Conservation (phyloP, 179 eudicot genomes). For the Spergularia azorica region DNA sequence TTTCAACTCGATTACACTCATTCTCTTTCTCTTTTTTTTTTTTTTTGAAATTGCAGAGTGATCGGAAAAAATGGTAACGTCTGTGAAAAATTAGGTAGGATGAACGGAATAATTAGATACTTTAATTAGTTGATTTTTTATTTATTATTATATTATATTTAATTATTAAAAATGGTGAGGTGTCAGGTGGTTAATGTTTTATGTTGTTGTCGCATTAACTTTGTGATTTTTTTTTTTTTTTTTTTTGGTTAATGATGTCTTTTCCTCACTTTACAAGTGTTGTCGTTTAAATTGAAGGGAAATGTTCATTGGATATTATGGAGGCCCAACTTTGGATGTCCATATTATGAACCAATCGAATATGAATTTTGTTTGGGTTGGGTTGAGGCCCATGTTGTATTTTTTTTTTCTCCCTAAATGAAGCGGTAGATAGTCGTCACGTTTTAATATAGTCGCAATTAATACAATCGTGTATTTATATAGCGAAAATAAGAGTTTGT, state of each 20-base stretch:
- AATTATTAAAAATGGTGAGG: background rate
- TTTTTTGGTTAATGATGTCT: background rate
- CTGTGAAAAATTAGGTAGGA: background rate
- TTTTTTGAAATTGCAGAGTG: background rate
- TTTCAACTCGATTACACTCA: conserved; percentile 34
- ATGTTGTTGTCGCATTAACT: background rate
- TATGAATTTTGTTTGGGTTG: too few relatives aligned
- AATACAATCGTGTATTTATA: too few relatives aligned
- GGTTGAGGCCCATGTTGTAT: too few relatives aligned
- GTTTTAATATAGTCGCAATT: too few relatives aligned
- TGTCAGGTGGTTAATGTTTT: background rate
- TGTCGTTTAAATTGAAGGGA: background rate
- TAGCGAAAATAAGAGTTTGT: too few relatives aligned
- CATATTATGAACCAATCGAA: too few relatives aligned
- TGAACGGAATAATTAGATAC: background rate
- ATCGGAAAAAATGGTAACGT: background rate
- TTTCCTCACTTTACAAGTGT: background rate
- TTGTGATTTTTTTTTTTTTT: background rate
- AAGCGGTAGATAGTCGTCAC: too few relatives aligned
- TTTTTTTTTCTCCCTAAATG: too few relatives aligned
- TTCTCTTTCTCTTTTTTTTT: background rate
- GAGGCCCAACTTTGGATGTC: too few relatives aligned
- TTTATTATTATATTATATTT: background rate
- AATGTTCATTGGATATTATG: too few relatives aligned
- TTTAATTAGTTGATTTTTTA: background rate